Base-by-base conservation (phyloP, 345 rosid genomes). In the Pistacia vera region DNA sequence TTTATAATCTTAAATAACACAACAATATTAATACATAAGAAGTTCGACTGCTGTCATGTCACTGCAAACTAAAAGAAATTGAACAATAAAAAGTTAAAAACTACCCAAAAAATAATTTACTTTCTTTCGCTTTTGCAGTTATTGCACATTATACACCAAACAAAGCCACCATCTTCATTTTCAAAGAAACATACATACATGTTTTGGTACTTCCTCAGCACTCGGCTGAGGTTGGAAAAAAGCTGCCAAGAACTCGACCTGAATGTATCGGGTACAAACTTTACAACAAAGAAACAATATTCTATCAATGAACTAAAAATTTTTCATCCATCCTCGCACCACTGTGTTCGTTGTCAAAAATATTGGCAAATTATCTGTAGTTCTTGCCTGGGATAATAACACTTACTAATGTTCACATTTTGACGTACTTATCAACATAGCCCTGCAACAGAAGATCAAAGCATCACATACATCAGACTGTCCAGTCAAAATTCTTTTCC, bases 401-500 rank as follows among this genome's bases (percentile, higher is more conserved):
- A 33, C 61, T 48, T 68, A 64, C 17, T 77, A 20, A 76, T 68
- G 66, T 81, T 82, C 80, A 93, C 69, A 85, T 94, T 69, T 88
- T 86, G 64, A 90, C 97, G 72, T 90, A 93, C 85, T 93, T 93
- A 54, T 93, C 91, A 38, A 93, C 97, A 78, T 88, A 93, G 35
- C 98, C 97, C 98, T 93, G 94, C 79, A 83, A 76, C 72, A 73
- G 59, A 75, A 55, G 22, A 25, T 28, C 55, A 16, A 48, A 41
- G 18, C 14, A 38, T 35, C 4, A 35, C 57, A 35, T 35, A 33
- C 11, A 33, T 63, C 22, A 56, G 13, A 28, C 18, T 57, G 33
- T 22, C 17, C 71, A 44, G 17, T 22, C 14, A 16, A 65, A 20
- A 14, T 10, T 54, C 12, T 30, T 36, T 65, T 35, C 54, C 16